These are phyloP conservation scores for Saturnispora serradocipensis DNA, from an alignment of 805 yeast species.

Conservation along the genomic window DNA sequence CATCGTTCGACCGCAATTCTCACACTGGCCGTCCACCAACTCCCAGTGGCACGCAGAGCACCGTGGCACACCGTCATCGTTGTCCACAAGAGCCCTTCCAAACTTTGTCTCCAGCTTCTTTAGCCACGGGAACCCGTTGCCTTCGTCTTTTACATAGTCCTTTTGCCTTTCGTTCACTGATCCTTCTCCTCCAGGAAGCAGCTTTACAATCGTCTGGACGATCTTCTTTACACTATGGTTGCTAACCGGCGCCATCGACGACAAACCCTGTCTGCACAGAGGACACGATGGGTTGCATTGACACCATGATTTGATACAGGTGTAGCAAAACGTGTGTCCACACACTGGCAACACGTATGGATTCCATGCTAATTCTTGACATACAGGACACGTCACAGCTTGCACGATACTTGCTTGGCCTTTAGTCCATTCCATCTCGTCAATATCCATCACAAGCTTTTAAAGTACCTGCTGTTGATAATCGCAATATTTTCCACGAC, in stretches of 20 bases:
- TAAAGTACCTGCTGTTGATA: neutral
- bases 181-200: slow-evolving; percentile 20
- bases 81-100: slow-evolving; percentile 46
- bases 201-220: slow-evolving; percentile 32
- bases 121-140: slow-evolving; percentile 31
- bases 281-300: slow-evolving; percentile 55
- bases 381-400: slow-evolving; percentile 41
- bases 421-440: neutral
- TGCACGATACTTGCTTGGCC: neutral
- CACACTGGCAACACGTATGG: slow-evolving; percentile 52
- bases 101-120: slow-evolving; percentile 39
- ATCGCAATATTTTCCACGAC: neutral
- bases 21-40: slow-evolving; percentile 55
- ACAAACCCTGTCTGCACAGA: slow-evolving; percentile 46
- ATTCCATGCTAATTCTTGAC: slow-evolving; percentile 58
- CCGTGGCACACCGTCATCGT: slow-evolving; percentile 62
- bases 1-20: slow-evolving; percentile 56
- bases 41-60: slow-evolving; percentile 80
- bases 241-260: slow-evolving; percentile 37
- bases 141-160: slow-evolving; percentile 34
- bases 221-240: slow-evolving; percentile 45
- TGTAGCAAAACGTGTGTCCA: slow-evolving; percentile 71
- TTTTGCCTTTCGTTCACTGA: slow-evolving; percentile 21
- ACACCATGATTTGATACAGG: slow-evolving; percentile 57
- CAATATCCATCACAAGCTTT: neutral